A percentile compares a stretch with the other conserved stretches of the same genome.
These are phyloP conservation scores for Fusarium sambucinum DNA, from an alignment of 2,329 filamentous ascomycete species.

Conservation along the genomic window DNA sequence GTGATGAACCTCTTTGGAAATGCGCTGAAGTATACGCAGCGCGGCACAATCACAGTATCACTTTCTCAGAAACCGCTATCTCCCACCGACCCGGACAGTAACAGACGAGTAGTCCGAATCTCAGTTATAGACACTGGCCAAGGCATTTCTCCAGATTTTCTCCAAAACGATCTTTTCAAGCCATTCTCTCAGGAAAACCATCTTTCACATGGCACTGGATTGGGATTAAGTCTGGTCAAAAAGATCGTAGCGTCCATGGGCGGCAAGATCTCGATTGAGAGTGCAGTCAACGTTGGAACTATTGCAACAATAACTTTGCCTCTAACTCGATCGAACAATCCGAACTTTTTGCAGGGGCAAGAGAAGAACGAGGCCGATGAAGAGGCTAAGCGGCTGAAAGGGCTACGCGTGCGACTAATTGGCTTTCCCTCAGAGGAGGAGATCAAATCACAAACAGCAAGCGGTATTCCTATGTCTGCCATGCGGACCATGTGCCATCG, in stretches of 20 bases:
- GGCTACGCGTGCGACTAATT: constrained; percentile 45
- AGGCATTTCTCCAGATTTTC: constrained; percentile 73
- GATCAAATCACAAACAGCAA: constrained; percentile 1
- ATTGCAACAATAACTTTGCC: constrained; percentile 52
- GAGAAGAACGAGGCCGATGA: constrained; percentile 49
- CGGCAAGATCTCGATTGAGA: constrained; percentile 70
- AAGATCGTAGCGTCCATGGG: constrained; percentile 69
- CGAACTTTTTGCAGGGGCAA: not conserved
- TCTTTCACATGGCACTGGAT: constrained; percentile 69
- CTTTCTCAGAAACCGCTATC: constrained; percentile 41
- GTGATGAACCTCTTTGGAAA: constrained; percentile 74
- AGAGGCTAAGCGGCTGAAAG: constrained; percentile 46
- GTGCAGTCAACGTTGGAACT: constrained; percentile 53
- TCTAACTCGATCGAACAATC: constrained; percentile 29
- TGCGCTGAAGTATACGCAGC: constrained; percentile 69
- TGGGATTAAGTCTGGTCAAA: constrained; percentile 74
- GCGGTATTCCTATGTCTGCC: constrained; percentile 28
- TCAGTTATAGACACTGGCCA: constrained; percentile 72
- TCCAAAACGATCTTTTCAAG: constrained; percentile 72
- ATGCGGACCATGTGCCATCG: constrained; percentile 35
- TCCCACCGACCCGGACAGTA: not conserved
- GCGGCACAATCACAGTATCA: constrained; percentile 50
- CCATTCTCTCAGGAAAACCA: constrained; percentile 74
- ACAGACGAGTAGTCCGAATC: constrained; percentile 49
- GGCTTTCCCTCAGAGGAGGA: constrained; percentile 27